These are phyloP conservation scores for Gaertneriomyces sp. DNA, from an alignment of 192 early-diverging fungal genomes.

Conservation along the genomic window DNA sequence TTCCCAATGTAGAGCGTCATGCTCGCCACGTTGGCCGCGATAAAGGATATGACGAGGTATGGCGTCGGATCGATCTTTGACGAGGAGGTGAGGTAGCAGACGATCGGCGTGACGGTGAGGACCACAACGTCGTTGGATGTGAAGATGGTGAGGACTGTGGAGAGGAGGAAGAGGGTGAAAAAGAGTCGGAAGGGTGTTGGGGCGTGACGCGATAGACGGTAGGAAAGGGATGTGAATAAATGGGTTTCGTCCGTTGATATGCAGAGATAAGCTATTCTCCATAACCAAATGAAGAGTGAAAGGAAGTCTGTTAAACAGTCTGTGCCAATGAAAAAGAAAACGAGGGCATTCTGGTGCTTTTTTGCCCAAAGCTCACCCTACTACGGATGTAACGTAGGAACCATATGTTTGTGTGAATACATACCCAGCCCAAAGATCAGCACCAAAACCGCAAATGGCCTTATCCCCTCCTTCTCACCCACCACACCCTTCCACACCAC, in stretches of 20 bases:
- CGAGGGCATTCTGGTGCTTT: too few relatives aligned
- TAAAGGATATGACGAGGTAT: conserved; percentile 74
- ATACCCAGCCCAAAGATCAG: conserved; percentile 72
- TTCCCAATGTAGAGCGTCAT: conserved; percentile 88
- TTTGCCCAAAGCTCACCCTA: too few relatives aligned
- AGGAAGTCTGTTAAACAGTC: too few relatives aligned
- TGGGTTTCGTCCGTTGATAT: too few relatives aligned
- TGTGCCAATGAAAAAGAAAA: too few relatives aligned
- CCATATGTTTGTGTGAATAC: neutral
- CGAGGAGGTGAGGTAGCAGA: conserved; percentile 63
- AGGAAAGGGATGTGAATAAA: too few relatives aligned
- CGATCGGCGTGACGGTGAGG: conserved; percentile 74
- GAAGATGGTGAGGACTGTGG: conserved; percentile 65
- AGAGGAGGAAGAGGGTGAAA: conserved; percentile 66
- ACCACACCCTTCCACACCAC: conserved; percentile 58
- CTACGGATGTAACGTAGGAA: too few relatives aligned
- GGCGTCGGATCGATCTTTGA: conserved; percentile 39
- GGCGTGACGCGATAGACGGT: too few relatives aligned
- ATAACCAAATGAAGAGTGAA: too few relatives aligned
- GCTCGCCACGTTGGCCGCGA: conserved; percentile 65
- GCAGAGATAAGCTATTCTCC: too few relatives aligned
- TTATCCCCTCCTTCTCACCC: conserved; percentile 51
- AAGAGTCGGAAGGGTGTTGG: conserved; percentile 43
- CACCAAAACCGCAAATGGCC: conserved; percentile 79
- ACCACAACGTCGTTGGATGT: conserved; percentile 85